Percentiles rank a stretch among this genome's conserved stretches.
Conservation (phyloP, 176 grass and related monocot species). For the Oryza rufipogon region DNA sequence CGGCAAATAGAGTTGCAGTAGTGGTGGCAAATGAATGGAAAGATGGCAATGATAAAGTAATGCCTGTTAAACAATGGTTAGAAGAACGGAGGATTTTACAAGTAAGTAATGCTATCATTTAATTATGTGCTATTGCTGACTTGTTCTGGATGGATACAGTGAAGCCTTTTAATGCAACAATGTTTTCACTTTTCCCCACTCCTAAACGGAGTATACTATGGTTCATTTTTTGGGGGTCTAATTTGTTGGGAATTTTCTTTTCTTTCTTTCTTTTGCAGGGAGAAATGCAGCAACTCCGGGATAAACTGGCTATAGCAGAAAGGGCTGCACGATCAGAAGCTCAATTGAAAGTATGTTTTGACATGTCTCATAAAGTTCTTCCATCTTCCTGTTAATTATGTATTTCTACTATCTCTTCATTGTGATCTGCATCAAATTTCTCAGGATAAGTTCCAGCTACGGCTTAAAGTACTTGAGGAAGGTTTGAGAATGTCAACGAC, state of each 20-base stretch:
- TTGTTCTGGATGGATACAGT: conserved; percentile 21
- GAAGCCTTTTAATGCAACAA: background rate
- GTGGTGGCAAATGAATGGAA: conserved; percentile 99
- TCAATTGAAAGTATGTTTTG: conserved; percentile 71
- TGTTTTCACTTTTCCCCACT: background rate
- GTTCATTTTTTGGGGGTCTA: conserved; percentile 19
- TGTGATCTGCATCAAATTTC: conserved; percentile 31
- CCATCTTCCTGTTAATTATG: background rate
- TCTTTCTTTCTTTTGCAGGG: conserved; percentile 45
- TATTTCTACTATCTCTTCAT: conserved; percentile 21
- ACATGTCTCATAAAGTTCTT: conserved; percentile 10
- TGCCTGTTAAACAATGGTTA: conserved; percentile 98
- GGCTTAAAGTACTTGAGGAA: conserved; percentile 93
- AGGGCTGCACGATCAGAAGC: conserved; percentile 88
- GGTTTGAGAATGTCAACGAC: conserved; percentile 90
- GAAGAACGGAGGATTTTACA: conserved; percentile 89
- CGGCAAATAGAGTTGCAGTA: conserved; percentile 95
- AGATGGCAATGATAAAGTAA: conserved; percentile 97
- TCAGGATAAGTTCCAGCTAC: conserved; percentile 88
- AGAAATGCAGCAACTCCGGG: conserved; percentile 96
- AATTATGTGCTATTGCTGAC: background rate
- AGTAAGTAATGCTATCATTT: conserved; percentile 48
- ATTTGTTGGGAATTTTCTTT: conserved; percentile 14
- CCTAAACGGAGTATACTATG: background rate
- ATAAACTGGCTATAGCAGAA: conserved; percentile 92